A percentile compares a stretch with the other conserved stretches of the same genome.
Conservation (phyloP, 345 rosid species). For the Arabidopsis thaliana region DNA sequence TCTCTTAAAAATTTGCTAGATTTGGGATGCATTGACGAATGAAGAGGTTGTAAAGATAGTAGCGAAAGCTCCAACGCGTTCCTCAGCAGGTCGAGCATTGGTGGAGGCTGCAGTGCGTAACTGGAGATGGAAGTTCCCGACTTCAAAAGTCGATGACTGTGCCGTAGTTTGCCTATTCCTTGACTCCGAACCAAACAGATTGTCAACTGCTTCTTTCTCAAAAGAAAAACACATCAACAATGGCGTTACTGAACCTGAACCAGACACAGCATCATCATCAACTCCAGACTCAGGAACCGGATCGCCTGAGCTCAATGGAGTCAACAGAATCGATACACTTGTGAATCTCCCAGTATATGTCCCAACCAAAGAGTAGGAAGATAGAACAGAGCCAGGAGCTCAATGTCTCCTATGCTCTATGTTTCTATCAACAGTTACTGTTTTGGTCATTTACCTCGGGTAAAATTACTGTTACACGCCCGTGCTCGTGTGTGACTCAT, state of each 20-base stretch:
- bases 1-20: slow-evolving; percentile 46
- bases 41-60: slow-evolving; percentile 84
- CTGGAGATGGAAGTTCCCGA: slow-evolving; percentile 91
- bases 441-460: not conserved
- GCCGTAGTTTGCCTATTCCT: slow-evolving; percentile 97
- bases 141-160: slow-evolving; percentile 95
- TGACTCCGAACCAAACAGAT: slow-evolving; percentile 48
- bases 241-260: not conserved
- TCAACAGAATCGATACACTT: slow-evolving; percentile 72
- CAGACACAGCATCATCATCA: slow-evolving; percentile 39
- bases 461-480: slow-evolving; percentile 18
- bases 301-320: slow-evolving; percentile 87
- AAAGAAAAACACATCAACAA: slow-evolving; percentile 25
- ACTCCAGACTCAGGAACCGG: slow-evolving; percentile 48
- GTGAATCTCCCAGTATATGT: slow-evolving; percentile 65
- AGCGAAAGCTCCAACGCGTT: slow-evolving; percentile 69
- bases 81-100: slow-evolving; percentile 75
- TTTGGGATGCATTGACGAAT: slow-evolving; percentile 96
- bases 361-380: slow-evolving; percentile 54
- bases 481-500: slow-evolving; percentile 1
- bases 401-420: slow-evolving; percentile 27
- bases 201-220: slow-evolving; percentile 57
- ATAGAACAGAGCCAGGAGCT: slow-evolving; percentile 26
- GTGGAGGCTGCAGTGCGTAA: slow-evolving; percentile 85
- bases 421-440: slow-evolving; percentile 7